phyloP scores from a whole-genome alignment of 805 yeast species.

The Isabelozyma heimii region DNA sequence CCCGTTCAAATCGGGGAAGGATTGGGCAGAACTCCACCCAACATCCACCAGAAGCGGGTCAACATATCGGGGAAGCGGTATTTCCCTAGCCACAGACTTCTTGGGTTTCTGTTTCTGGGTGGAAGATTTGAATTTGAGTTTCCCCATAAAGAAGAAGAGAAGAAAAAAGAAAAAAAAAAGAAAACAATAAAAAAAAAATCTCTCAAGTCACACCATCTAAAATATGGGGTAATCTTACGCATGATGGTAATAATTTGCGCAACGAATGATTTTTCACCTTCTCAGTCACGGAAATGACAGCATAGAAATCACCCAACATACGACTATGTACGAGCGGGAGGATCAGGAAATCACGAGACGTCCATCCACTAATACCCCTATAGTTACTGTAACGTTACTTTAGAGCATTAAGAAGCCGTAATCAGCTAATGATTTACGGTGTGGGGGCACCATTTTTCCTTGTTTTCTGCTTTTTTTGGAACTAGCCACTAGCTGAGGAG shows the following conservation, averaged over 20 bases:
- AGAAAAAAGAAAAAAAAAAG: too few relatives aligned
- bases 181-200: neutral
- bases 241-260: neutral
- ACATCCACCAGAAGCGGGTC: neutral
- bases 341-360: too few relatives aligned
- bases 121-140: constrained; percentile 9
- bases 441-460: neutral
- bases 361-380: too few relatives aligned
- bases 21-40: constrained; percentile 7
- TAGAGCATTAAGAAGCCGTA: neutral
- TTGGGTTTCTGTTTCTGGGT: constrained; percentile 2
- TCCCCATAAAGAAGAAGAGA: constrained; percentile 6
- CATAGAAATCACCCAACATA: too few relatives aligned
- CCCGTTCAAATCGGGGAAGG: constrained; percentile 7
- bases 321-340: too few relatives aligned
- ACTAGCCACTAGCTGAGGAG: neutral
- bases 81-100: neutral
- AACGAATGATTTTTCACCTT: neutral
- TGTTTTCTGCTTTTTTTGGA: neutral
- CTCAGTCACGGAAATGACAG: neutral
- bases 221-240: neutral
- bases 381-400: too few relatives aligned
- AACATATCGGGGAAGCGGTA: neutral
- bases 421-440: neutral
- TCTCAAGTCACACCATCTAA: neutral